Evolutionary conservation across 192 early-diverging fungal genomes (phyloP).

Genomic region (Thamnidium elegans): DNA sequence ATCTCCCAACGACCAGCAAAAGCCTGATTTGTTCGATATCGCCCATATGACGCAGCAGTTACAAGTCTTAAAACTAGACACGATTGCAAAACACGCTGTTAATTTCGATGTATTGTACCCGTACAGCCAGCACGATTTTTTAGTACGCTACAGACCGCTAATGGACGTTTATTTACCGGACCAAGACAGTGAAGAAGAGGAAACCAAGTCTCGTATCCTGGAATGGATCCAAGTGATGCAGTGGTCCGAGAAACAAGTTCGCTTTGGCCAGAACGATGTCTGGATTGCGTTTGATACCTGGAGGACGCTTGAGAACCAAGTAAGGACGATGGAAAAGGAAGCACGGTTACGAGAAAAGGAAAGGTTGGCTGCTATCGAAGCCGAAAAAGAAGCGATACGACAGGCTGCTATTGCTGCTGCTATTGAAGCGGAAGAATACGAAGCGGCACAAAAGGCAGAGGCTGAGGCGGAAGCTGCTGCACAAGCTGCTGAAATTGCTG

Average conservation of each 20-base stretch:
- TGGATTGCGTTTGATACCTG: conserved; percentile 62
- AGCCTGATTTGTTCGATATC: conserved; percentile 49
- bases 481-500: conserved; percentile 27
- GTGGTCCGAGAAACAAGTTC: conserved; percentile 36
- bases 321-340: conserved; percentile 59
- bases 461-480: conserved; percentile 27
- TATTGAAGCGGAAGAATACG: conserved; percentile 20
- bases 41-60: conserved; percentile 66
- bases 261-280: conserved; percentile 48
- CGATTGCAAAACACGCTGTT: conserved; percentile 58
- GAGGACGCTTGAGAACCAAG: conserved; percentile 58
- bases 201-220: conserved; percentile 12
- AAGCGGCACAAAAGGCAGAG: background rate
- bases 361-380: conserved; percentile 32
- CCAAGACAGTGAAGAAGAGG: conserved; percentile 22
- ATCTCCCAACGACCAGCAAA: conserved; percentile 54
- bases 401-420: conserved; percentile 15
- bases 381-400: conserved; percentile 27
- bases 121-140: conserved; percentile 69
- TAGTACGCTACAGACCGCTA: conserved; percentile 63
- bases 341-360: conserved; percentile 46
- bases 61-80: conserved; percentile 56
- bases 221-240: conserved; percentile 28
- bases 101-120: conserved; percentile 58
- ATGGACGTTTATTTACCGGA: conserved; percentile 22